Evolutionary conservation across 495 filamentous ascomycete genomes (phyloP), one percentile per base, ranked within the genome.

Genomic region (Neurospora discreta): DNA sequence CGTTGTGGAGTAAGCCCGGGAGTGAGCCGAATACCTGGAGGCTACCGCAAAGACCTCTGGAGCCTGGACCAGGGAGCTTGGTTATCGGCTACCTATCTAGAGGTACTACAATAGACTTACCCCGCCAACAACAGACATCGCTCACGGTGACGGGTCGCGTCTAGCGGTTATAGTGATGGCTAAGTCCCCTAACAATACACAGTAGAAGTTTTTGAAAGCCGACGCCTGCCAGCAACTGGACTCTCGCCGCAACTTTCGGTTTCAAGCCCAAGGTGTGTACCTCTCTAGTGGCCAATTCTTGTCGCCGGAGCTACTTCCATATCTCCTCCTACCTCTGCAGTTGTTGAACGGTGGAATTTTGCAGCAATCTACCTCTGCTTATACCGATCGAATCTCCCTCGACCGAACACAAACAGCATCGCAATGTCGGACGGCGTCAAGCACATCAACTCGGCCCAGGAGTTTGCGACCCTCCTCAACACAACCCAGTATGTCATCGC

Each of bases 401-500:
- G 10, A 23, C 70, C 71, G 46, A 58, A 58, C 46, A 69, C 42
- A 16, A 65, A 41, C 33, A n/a, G 23, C 23, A 26, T 18, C 46
- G 71, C 36, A 58, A 80, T 80, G 78, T 46, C 72, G 72, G 75
- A 76, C 72, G 16, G 69, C 18, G 73, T 80, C 71, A 73, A 78
- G 39, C 77, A 80, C 71, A 79, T 85, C 74, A 75, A 70, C 71
- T 82, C 83, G 13, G 75, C 78, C 70, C 42, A 72, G 30, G 80
- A 84, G 74, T 82, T 84, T 68, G 73, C 79, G 40, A 41, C 75
- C 23, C 81, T 85, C 71, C 78, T 85, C 73, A 69, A 74, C 10
- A 77, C 80, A 1, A 84, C 80, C 0, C 80, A 77, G 2, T 84
- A 84, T 74, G 82, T 84, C n/a, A 77, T 80, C n/a, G 78, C 82